A percentile compares a stretch with the other conserved stretches of the same genome.
These are phyloP conservation scores for Hippophae gyantsensis DNA, from an alignment of 306 rosid genomes.

Conservation along the genomic window DNA sequence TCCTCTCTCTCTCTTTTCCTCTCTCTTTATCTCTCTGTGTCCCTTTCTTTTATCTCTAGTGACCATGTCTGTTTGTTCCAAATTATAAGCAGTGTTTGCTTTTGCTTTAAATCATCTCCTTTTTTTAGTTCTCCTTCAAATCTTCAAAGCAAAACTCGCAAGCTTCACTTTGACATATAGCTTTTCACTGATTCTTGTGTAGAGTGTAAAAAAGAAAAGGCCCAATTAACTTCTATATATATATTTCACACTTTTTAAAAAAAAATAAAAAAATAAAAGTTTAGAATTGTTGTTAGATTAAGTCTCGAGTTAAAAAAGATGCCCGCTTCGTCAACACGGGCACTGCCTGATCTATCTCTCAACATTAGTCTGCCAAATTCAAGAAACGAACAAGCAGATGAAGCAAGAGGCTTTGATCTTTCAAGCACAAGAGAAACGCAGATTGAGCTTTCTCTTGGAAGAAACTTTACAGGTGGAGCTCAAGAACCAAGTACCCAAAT, in stretches of 20 bases:
- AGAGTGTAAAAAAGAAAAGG: no score
- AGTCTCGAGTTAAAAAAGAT: slow-evolving; percentile 22
- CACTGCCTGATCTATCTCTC: slow-evolving; percentile 80
- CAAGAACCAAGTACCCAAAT: slow-evolving; percentile 11
- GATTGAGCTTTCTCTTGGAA: slow-evolving; percentile 68
- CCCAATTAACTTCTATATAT: no score
- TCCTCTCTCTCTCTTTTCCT: slow-evolving; percentile 3
- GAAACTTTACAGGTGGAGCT: slow-evolving; percentile 25
- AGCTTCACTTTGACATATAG: no score
- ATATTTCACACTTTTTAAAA: no score
- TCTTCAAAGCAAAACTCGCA: neutral
- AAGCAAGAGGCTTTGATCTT: slow-evolving; percentile 31
- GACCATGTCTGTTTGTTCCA: neutral
- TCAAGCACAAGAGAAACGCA: slow-evolving; percentile 21
- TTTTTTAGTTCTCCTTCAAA: neutral
- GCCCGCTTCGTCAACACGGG: slow-evolving; percentile 27
- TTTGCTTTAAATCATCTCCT: neutral
- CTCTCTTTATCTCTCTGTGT: slow-evolving; percentile 6
- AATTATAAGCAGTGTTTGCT: no score
- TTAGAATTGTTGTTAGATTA: no score
- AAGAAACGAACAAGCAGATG: slow-evolving; percentile 17
- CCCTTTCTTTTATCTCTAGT: neutral
- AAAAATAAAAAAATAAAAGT: no score
- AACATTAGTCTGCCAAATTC: slow-evolving; percentile 64
- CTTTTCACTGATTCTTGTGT: no score